These are phyloP conservation scores for Hordeum marinum DNA, from an alignment of 176 grass and related monocot species.

Conservation along the genomic window DNA sequence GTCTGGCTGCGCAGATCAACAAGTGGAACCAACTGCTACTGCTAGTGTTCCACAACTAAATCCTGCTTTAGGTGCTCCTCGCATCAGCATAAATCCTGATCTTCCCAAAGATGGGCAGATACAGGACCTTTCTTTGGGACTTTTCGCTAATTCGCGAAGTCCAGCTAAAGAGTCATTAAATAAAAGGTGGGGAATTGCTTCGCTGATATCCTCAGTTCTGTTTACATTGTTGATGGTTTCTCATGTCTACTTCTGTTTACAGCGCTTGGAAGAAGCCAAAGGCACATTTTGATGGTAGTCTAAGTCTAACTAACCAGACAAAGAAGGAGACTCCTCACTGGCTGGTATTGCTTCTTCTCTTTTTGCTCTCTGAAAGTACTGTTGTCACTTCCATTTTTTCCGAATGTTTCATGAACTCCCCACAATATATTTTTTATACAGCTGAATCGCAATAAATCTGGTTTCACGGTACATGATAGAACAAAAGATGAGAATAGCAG, in stretches of 20 bases:
- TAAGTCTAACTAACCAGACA: neutral
- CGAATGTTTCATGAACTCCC: neutral
- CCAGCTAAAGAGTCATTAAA: constrained; percentile 6
- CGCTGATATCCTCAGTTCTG: neutral
- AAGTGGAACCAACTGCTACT: neutral
- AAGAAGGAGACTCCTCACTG: constrained; percentile 16
- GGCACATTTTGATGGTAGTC: constrained; percentile 10
- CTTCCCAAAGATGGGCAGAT: constrained; percentile 15
- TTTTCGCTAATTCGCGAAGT: neutral
- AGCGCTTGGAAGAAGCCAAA: constrained; percentile 31
- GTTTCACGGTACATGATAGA: neutral
- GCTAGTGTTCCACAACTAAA: constrained; percentile 11
- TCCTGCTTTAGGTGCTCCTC: neutral
- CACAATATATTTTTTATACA: constrained; percentile 12
- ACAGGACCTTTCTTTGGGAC: constrained; percentile 27
- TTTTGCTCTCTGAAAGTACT: constrained; percentile 1
- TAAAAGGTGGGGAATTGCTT: constrained; percentile 26
- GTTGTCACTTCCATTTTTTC: neutral
- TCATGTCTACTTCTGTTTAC: constrained; percentile 17
- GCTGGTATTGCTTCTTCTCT: constrained; percentile 30
- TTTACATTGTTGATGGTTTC: neutral
- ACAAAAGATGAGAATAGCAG: constrained; percentile 4
- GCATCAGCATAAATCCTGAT: neutral
- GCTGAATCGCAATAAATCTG: constrained; percentile 23
- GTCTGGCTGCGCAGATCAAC: neutral